Evolutionary conservation across 2,329 filamentous ascomycete genomes (phyloP), one percentile per base, ranked within the genome.

Genomic region (Graphilbum sp.): DNA sequence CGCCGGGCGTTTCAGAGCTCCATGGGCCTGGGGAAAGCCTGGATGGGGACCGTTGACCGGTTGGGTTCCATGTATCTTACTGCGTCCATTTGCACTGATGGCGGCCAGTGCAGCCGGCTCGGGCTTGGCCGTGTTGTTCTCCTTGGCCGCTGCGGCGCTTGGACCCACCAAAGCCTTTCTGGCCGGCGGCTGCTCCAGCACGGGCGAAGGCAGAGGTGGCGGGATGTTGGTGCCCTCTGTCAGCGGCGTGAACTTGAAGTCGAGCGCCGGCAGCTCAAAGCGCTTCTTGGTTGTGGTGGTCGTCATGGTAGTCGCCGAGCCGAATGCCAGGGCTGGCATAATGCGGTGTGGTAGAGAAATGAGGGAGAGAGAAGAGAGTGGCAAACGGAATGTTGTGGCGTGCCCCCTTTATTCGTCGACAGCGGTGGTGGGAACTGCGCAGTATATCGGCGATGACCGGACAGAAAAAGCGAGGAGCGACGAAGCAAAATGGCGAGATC

Each of bases 161-260:
- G n/a, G n/a, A n/a, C n/a, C n/a, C n/a, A n/a, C n/a, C n/a, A n/a
- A n/a, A n/a, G n/a, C n/a, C n/a, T n/a, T n/a, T n/a, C n/a, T n/a
- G n/a, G n/a, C n/a, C n/a, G n/a, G n/a, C n/a, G n/a, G n/a, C n/a
- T n/a, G n/a, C 51, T 69, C 64, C 46, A 61, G 55, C 38, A 64
- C 54, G 34, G 70, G 70, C 35, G 69, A 74, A 16, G 69, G 68
- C 34, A 59, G 60, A 19, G 71, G 71, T 23, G 71, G 67, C 32
- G 71, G 71, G 46, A 75, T 75, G 49, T 70, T 51, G 51, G 71
- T 75, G 38, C 71, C 71, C 31, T 75, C 70, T 32, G 71, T 75
- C 50, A 75, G 58, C 34, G 64, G 70, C 42, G 64, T 62, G 47
- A 74, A 72, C 46, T 72, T 65, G 56, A 75, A 63, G 45, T 75